phyloP scores from a whole-genome alignment of 2,329 filamentous ascomycete species.

The Fusarium sp. region DNA sequence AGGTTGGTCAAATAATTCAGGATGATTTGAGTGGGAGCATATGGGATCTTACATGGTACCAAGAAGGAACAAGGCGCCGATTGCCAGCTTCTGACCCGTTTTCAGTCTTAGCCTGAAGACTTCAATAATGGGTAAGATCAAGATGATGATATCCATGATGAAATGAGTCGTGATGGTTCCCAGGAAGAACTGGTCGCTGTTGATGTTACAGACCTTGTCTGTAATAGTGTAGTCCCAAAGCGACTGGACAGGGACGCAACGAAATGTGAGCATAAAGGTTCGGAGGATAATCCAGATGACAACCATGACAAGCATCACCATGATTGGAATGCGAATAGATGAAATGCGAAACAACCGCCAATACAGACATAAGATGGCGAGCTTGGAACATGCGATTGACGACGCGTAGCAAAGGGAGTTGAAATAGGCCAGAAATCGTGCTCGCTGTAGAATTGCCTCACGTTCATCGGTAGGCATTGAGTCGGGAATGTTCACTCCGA shows the following conservation, averaged over 20 bases:
- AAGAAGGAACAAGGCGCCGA: background rate
- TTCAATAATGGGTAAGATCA: slow-evolving; percentile 41
- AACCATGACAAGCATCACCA: slow-evolving; percentile 33
- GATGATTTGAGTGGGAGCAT: accelerated
- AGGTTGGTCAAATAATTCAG: background rate
- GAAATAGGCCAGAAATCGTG: slow-evolving; percentile 24
- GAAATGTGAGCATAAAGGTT: slow-evolving; percentile 46
- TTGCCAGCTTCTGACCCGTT: background rate
- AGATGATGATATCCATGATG: slow-evolving; percentile 44
- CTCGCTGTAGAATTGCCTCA: slow-evolving; percentile 20
- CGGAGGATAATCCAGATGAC: slow-evolving; percentile 41
- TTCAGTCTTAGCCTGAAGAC: background rate
- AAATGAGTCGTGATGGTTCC: slow-evolving; percentile 44
- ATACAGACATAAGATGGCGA: slow-evolving; percentile 43
- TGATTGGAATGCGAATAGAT: slow-evolving; percentile 40
- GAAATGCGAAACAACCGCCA: slow-evolving; percentile 43
- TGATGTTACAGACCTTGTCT: slow-evolving; percentile 42
- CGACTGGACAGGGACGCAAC: slow-evolving; percentile 45
- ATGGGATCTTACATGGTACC: slow-evolving; percentile 1
- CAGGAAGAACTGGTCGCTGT: slow-evolving; percentile 44
- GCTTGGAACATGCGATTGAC: slow-evolving; percentile 40
- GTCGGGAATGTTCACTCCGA: slow-evolving; percentile 29
- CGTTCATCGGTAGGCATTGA: background rate
- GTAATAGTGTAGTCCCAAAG: slow-evolving; percentile 45
- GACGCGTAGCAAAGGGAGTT: slow-evolving; percentile 36